phyloP scores from a whole-genome alignment of 2,329 filamentous ascomycete genomes.

The Thielaviopsis punctulata region DNA sequence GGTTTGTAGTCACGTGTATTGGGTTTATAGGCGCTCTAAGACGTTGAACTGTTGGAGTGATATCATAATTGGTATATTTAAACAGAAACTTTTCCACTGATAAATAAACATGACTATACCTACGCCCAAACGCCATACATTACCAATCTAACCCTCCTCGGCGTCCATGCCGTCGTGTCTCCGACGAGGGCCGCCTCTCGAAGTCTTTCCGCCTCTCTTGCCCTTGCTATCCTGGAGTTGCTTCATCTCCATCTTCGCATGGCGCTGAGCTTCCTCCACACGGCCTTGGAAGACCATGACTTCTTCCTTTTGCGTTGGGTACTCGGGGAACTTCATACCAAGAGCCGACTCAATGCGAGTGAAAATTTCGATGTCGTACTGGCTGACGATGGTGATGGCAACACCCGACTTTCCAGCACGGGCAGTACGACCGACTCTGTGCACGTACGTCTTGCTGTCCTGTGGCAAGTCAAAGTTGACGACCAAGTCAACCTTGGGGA shows the following conservation, averaged over 20 bases:
- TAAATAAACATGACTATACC: background rate
- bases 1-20: no score
- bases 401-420: conserved; percentile 72
- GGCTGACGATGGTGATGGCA: conserved; percentile 66
- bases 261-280: conserved; percentile 68
- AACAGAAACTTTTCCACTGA: background rate
- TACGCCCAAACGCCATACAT: background rate
- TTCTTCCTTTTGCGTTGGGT: conserved; percentile 58
- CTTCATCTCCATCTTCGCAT: conserved; percentile 70
- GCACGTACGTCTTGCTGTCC: conserved; percentile 81
- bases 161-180: conserved; percentile 50
- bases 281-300: conserved; percentile 65
- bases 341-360: conserved; percentile 68
- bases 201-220: conserved; percentile 31
- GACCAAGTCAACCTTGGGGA: conserved; percentile 77
- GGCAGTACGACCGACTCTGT: conserved; percentile 75
- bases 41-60: no score
- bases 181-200: conserved; percentile 27
- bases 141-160: conserved; percentile 43
- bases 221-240: conserved; percentile 52
- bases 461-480: conserved; percentile 72
- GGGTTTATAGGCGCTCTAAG: no score
- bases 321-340: conserved; percentile 57
- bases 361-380: conserved; percentile 74
- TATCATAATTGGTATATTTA: background rate